These are phyloP conservation scores for Ceratocystiopsis sp. DNA, from an alignment of 2,329 filamentous ascomycete species.

Conservation along the genomic window DNA sequence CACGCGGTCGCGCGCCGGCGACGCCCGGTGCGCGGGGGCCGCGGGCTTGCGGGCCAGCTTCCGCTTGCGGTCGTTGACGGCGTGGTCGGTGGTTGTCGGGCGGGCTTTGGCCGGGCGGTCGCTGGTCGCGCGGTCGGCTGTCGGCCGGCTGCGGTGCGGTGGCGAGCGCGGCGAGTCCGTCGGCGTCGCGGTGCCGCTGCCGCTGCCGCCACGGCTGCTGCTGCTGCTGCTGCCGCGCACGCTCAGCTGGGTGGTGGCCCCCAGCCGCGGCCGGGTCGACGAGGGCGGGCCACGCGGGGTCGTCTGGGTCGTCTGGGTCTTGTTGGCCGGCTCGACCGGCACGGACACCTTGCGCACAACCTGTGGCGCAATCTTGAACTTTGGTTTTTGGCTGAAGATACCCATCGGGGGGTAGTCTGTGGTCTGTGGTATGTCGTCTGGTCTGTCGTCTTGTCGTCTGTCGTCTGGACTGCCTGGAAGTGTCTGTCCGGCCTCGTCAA, in stretches of 20 bases:
- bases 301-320: conserved; percentile 14
- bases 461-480: no score
- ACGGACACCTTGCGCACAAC: conserved; percentile 36
- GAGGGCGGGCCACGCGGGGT: no score
- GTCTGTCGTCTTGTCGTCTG: no score
- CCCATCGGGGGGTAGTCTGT: conserved; percentile 15
- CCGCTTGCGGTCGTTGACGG: conserved; percentile 26
- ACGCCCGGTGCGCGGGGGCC: conserved; percentile 17
- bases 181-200: conserved; percentile 18
- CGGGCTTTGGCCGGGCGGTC: conserved; percentile 1
- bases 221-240: conserved; percentile 21
- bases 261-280: conserved; percentile 2
- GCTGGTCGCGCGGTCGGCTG: conserved; percentile 13
- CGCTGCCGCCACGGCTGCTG: conserved; percentile 15
- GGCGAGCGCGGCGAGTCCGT: conserved; percentile 9
- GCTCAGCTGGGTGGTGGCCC: not conserved
- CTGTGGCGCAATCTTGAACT: conserved; percentile 33
- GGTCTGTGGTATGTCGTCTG: no score
- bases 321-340: conserved; percentile 23
- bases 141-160: conserved; percentile 6
- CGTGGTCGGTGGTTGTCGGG: conserved; percentile 12
- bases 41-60: conserved; percentile 18
- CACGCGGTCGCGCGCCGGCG: conserved; percentile 30
- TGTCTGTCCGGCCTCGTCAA: no score
- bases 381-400: conserved; percentile 26